Evolutionary conservation across 179 eudicot genomes (phyloP).

Genomic region (Nepenthes alata): DNA sequence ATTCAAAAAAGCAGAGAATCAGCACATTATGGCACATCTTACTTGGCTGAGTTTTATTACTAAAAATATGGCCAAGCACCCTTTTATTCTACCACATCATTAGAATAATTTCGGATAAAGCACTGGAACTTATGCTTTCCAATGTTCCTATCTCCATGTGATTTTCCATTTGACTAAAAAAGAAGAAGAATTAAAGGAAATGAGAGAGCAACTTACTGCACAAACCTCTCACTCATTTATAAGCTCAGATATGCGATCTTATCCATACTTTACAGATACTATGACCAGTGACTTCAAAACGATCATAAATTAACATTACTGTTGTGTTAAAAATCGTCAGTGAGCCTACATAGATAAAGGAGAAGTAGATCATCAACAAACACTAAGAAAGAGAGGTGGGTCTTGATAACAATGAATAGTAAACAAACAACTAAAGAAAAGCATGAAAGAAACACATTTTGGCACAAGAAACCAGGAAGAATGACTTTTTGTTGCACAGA

Average conservation of each 20-base stretch:
- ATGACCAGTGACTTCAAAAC: too few relatives aligned
- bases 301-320: too few relatives aligned
- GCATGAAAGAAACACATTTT: slow-evolving; percentile 44
- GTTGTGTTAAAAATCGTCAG: too few relatives aligned
- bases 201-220: not conserved
- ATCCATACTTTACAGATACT: too few relatives aligned
- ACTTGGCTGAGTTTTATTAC: slow-evolving; percentile 14
- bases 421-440: slow-evolving; percentile 26
- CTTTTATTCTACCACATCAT: slow-evolving; percentile 16
- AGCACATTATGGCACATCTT: slow-evolving; percentile 24
- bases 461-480: slow-evolving; percentile 58
- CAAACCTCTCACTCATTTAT: not conserved
- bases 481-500: slow-evolving; percentile 39
- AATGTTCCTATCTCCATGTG: slow-evolving; percentile 53
- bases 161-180: slow-evolving; percentile 7
- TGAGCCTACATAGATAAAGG: not conserved
- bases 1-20: slow-evolving; percentile 27
- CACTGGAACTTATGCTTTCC: slow-evolving; percentile 31
- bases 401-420: not conserved
- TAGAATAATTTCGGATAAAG: slow-evolving; percentile 8
- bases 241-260: not conserved
- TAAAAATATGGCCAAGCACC: slow-evolving; percentile 18
- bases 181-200: slow-evolving; percentile 1
- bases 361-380: slow-evolving; percentile 12
- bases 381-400: not conserved